phyloP scores from a whole-genome alignment of 305 asterid genomes.

The Stenogyne calaminthoides region DNA sequence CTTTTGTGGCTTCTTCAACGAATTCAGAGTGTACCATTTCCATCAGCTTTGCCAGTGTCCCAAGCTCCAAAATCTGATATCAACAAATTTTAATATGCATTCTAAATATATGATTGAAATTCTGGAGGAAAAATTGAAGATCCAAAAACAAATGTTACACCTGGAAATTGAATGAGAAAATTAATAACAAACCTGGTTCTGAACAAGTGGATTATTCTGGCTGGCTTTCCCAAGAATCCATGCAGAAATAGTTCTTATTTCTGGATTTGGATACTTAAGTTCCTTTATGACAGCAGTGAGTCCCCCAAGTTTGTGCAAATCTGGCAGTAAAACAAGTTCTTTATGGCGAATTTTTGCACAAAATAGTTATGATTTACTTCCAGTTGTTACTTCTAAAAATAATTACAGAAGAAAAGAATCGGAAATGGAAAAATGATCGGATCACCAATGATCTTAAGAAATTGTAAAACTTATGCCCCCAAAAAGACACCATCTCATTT shows the following conservation, averaged over 20 bases:
- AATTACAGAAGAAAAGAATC: neutral
- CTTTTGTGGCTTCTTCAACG: constrained; percentile 77
- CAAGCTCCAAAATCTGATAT: constrained; percentile 73
- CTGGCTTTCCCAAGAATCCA: constrained; percentile 88
- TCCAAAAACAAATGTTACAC: neutral
- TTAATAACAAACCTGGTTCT: constrained; percentile 63
- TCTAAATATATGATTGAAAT: constrained; percentile 7
- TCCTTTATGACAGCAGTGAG: constrained; percentile 50
- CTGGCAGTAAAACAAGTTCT: constrained; percentile 40
- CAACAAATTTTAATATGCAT: constrained; percentile 27
- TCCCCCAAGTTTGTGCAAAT: constrained; percentile 80
- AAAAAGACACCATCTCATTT: neutral
- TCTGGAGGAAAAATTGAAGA: neutral
- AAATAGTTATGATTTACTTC: neutral
- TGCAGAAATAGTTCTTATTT: constrained; percentile 65
- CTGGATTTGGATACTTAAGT: constrained; percentile 52
- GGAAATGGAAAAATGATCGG: neutral
- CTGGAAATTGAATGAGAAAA: constrained; percentile 15
- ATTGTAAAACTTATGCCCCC: neutral
- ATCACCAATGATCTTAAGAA: neutral
- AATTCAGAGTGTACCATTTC: constrained; percentile 58
- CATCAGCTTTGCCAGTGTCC: constrained; percentile 56
- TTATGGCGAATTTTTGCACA: neutral
- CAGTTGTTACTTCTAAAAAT: neutral
- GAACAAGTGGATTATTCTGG: constrained; percentile 77